phyloP scores from a whole-genome alignment of 257 asterid species.

The Solanum acaule region DNA sequence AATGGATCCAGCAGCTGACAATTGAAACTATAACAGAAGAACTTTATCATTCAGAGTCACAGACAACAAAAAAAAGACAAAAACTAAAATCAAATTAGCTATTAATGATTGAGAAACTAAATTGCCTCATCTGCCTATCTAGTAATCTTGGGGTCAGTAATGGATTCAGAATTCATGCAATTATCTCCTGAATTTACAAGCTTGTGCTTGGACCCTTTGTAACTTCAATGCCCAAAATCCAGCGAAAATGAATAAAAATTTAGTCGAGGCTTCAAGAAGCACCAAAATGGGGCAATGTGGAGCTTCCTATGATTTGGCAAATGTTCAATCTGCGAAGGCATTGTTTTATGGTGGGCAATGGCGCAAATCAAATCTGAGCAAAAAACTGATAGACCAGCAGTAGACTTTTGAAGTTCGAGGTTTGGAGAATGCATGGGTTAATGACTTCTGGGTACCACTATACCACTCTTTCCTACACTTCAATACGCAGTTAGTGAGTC shows the following conservation, averaged over 20 bases:
- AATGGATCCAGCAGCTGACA: background rate
- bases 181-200: background rate
- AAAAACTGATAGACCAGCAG: background rate
- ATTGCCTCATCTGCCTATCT: background rate
- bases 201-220: background rate
- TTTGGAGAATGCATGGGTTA: background rate
- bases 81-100: background rate
- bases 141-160: background rate
- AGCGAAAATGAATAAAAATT: background rate
- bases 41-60: background rate
- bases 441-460: background rate
- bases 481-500: background rate
- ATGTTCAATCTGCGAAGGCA: slow-evolving; percentile 39
- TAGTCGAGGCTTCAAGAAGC: slow-evolving; percentile 65
- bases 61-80: background rate
- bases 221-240: background rate
- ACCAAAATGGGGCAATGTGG: slow-evolving; percentile 15
- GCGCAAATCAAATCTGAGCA: background rate
- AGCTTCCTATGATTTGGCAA: slow-evolving; percentile 49
- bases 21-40: background rate
- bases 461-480: background rate
- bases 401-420: background rate
- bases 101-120: background rate
- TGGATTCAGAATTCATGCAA: background rate
- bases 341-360: background rate